These are phyloP conservation scores for Nakaseomyces bracarensis DNA, from an alignment of 1,139 yeast genomes.

Conservation along the genomic window DNA sequence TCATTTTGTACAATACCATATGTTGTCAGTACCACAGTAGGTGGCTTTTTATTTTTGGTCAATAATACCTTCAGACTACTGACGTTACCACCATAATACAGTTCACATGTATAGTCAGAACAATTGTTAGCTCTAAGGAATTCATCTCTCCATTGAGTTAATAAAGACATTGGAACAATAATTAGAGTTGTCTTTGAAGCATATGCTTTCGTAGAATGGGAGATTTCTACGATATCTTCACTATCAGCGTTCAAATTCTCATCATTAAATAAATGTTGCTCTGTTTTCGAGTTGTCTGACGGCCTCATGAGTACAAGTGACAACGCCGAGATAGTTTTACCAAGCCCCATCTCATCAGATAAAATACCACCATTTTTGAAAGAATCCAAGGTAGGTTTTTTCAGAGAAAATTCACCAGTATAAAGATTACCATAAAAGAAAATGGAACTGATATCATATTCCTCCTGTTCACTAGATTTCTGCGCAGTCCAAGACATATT, in stretches of 20 bases:
- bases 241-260: constrained; percentile 7
- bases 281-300: constrained; percentile 33
- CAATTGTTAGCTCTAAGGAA: constrained; percentile 51
- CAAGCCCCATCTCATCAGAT: constrained; percentile 98
- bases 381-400: constrained; percentile 55
- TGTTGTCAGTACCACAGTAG: constrained; percentile 74
- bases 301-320: constrained; percentile 65
- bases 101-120: constrained; percentile 38
- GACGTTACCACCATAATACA: constrained; percentile 69
- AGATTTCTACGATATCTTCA: not conserved
- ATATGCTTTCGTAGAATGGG: constrained; percentile 33
- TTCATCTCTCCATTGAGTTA: constrained; percentile 88
- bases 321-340: constrained; percentile 81
- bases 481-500: constrained; percentile 35
- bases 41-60: constrained; percentile 37
- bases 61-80: constrained; percentile 37
- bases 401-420: constrained; percentile 69
- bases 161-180: constrained; percentile 83
- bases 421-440: constrained; percentile 73
- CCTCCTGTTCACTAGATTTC: constrained; percentile 13
- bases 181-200: constrained; percentile 70
- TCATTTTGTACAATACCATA: constrained; percentile 84
- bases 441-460: constrained; percentile 11
- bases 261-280: constrained; percentile 9
- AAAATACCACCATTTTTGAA: constrained; percentile 72